Evolutionary conservation across 2,329 filamentous ascomycete species (phyloP).

Genomic region (Paramyrothecium roridum): DNA sequence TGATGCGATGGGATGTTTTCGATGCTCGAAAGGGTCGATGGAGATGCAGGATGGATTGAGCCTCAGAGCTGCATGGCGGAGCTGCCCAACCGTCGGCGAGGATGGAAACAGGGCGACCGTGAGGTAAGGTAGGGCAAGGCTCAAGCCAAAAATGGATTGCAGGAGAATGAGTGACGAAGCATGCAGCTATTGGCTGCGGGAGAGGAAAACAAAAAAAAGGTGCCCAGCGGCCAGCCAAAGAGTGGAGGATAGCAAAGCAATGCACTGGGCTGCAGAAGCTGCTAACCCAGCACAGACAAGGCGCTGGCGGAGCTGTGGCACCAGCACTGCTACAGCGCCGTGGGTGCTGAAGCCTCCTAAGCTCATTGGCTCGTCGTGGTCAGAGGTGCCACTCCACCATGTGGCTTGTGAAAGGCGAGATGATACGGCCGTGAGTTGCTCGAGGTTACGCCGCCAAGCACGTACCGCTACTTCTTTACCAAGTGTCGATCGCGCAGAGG

Average conservation of each 20-base stretch:
- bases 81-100: not conserved
- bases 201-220: conserved; percentile 21
- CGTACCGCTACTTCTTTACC: no score
- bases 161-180: conserved; percentile 14
- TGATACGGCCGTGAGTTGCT: no score
- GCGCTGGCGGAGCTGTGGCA: not conserved
- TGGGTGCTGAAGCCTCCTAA: not conserved
- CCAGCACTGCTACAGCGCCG: not conserved
- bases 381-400: no score
- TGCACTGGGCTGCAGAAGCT: not conserved
- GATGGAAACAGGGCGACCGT: not conserved
- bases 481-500: no score
- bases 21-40: not conserved
- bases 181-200: conserved; percentile 22
- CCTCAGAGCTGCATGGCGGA: not conserved
- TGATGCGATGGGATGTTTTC: not conserved
- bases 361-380: no score
- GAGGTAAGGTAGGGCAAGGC: not conserved
- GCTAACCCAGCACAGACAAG: not conserved
- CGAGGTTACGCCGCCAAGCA: no score
- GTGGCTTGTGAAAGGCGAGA: no score
- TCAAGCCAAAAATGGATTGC: conserved; percentile 4
- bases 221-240: conserved; percentile 7
- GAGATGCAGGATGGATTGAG: not conserved
- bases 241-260: not conserved